A percentile compares a stretch with the other conserved stretches of the same genome.
These are phyloP conservation scores for Naganishia friedmannii DNA, from an alignment of 768 basidiomycete genomes.

Conservation along the genomic window DNA sequence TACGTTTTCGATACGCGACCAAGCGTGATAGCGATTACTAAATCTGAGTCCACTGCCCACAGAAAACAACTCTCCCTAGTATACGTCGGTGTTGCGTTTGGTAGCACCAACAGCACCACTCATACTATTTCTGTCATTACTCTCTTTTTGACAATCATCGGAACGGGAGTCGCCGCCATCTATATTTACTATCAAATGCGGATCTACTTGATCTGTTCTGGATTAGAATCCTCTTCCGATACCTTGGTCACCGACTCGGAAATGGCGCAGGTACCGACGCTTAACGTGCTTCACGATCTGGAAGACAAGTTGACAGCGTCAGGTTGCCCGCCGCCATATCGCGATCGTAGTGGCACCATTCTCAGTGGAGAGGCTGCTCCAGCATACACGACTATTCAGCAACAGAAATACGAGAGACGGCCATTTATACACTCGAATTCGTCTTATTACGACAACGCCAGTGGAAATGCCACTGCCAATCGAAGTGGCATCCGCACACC, in stretches of 20 bases:
- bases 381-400: slow-evolving; percentile 1
- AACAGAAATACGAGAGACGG: background rate
- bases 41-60: background rate
- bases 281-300: slow-evolving; percentile 9
- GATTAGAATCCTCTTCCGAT: background rate
- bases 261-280: background rate
- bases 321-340: slow-evolving; percentile 3
- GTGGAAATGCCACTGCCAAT: background rate
- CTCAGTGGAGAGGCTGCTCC: slow-evolving; percentile 9
- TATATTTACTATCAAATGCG: slow-evolving; percentile 51
- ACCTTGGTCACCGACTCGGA: slow-evolving; percentile 7
- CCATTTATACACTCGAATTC: slow-evolving; percentile 28
- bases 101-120: slow-evolving; percentile 39
- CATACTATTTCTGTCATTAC: slow-evolving; percentile 42
- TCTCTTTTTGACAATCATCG: slow-evolving; percentile 41
- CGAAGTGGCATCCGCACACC: background rate
- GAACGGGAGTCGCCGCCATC: slow-evolving; percentile 45
- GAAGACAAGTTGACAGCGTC: background rate
- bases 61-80: slow-evolving; percentile 49
- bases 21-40: background rate
- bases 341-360: background rate
- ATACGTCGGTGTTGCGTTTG: slow-evolving; percentile 45
- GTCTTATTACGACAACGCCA: background rate
- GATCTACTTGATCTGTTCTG: slow-evolving; percentile 38
- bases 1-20: background rate